Evolutionary conservation across 2,329 filamentous ascomycete species (phyloP).

Genomic region (Dactylellina sp.): DNA sequence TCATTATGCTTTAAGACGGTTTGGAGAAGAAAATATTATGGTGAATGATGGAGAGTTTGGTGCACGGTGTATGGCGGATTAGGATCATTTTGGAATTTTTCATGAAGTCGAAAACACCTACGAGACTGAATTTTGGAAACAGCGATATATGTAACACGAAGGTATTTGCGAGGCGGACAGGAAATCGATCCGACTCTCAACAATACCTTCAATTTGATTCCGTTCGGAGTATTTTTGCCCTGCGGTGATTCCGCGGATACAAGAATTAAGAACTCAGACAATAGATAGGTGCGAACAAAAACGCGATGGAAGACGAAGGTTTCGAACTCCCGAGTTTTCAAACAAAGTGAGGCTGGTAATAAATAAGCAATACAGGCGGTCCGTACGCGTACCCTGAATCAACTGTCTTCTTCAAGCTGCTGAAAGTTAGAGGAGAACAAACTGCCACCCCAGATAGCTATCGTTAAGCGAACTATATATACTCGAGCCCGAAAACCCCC

Average conservation of each 20-base stretch:
- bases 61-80: constrained; percentile 3
- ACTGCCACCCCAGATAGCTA: not conserved
- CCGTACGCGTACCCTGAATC: not conserved
- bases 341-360: constrained; percentile 18
- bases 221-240: not conserved
- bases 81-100: constrained; percentile 9
- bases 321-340: constrained; percentile 18
- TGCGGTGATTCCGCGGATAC: constrained; percentile 1
- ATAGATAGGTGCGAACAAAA: constrained; percentile 6
- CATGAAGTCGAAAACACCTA: constrained; percentile 39
- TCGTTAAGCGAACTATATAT: constrained; percentile 12
- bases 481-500: not conserved
- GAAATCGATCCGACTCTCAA: not conserved
- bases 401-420: constrained; percentile 7
- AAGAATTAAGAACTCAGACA: not conserved
- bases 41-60: not conserved
- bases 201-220: constrained; percentile 1
- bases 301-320: constrained; percentile 15
- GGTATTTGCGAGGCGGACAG: constrained; percentile 1
- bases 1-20: too few species aligned
- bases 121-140: constrained; percentile 32
- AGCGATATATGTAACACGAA: constrained; percentile 20
- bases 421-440: constrained; percentile 15
- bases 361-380: constrained; percentile 19
- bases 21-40: not conserved